phyloP scores from a whole-genome alignment of 2,329 filamentous ascomycete species.

The Penicillium frequentans region DNA sequence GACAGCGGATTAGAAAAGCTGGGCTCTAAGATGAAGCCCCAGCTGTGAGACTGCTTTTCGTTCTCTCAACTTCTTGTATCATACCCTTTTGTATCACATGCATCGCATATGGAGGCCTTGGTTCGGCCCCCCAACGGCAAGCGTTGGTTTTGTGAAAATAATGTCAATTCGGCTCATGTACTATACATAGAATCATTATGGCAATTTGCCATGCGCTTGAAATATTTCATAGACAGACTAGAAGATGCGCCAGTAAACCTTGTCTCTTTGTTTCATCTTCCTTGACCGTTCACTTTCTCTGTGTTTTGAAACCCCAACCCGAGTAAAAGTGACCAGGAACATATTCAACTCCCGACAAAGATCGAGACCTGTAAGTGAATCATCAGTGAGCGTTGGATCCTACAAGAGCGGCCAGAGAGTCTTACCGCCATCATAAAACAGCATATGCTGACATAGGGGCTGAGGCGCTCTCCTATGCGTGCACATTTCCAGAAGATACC shows the following conservation, averaged over 20 bases:
- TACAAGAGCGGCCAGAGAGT: not conserved
- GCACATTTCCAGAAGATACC: slow-evolving; percentile 97
- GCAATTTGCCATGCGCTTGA: slow-evolving; percentile 14
- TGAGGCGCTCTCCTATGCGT: slow-evolving; percentile 85
- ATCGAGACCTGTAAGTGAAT: slow-evolving; percentile 25
- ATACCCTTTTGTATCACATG: slow-evolving; percentile 12
- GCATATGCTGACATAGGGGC: slow-evolving; percentile 92
- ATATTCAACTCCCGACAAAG: slow-evolving; percentile 34
- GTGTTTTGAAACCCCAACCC: not conserved
- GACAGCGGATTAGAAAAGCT: slow-evolving; percentile 32
- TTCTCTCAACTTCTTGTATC: slow-evolving; percentile 11
- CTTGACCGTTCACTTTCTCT: not conserved
- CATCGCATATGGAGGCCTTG: slow-evolving; percentile 2
- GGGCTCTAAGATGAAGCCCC: slow-evolving; percentile 23
- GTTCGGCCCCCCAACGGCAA: slow-evolving; percentile 7
- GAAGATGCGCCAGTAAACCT: not conserved
- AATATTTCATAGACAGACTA: slow-evolving; percentile 2
- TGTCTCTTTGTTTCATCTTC: not conserved
- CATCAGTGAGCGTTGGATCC: not conserved
- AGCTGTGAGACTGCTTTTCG: slow-evolving; percentile 28
- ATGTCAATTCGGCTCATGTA: slow-evolving; percentile 24
- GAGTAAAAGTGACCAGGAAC: not conserved
- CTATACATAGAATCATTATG: slow-evolving; percentile 31
- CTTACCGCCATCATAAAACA: slow-evolving; percentile 91
- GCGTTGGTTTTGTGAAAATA: slow-evolving; percentile 10